Evolutionary conservation across 176 grass and related monocot species (phyloP).

Genomic region (Aegilops speltoides): DNA sequence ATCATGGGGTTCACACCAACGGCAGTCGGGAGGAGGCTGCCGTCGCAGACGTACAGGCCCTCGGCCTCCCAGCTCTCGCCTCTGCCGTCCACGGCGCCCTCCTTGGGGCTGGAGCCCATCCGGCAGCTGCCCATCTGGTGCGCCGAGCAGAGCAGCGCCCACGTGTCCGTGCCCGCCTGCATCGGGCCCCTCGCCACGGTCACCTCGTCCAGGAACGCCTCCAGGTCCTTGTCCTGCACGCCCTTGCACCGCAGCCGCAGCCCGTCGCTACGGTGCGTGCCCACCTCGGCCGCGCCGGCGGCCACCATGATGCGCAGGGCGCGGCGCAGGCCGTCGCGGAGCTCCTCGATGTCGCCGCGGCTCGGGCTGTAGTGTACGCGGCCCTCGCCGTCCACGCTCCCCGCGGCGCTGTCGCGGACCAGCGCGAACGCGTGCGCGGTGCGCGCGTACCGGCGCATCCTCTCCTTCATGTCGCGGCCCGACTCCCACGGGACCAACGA

Average conservation of each 20-base stretch:
- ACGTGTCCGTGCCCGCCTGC: slow-evolving; percentile 22
- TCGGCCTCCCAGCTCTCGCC: slow-evolving; percentile 87
- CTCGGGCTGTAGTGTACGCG: slow-evolving; percentile 41
- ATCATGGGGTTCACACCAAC: slow-evolving; percentile 94
- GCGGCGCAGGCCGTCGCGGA: slow-evolving; percentile 48
- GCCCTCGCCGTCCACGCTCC: slow-evolving; percentile 46
- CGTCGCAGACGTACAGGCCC: slow-evolving; percentile 81
- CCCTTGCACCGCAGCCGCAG: slow-evolving; percentile 58
- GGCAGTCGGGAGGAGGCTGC: slow-evolving; percentile 70
- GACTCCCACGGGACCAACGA: slow-evolving; percentile 70
- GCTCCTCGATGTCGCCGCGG: slow-evolving; percentile 45
- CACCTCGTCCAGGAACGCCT: slow-evolving; percentile 68
- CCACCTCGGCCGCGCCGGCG: slow-evolving; percentile 73
- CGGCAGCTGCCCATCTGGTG: slow-evolving; percentile 96
- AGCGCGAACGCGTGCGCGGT: slow-evolving; percentile 72
- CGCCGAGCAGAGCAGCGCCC: slow-evolving; percentile 56
- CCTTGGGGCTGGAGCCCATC: slow-evolving; percentile 49
- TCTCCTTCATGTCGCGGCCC: slow-evolving; percentile 67
- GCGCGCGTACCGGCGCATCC: slow-evolving; percentile 62
- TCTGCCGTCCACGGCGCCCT: slow-evolving; percentile 53
- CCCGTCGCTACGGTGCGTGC: slow-evolving; percentile 85
- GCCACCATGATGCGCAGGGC: slow-evolving; percentile 67
- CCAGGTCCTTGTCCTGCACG: slow-evolving; percentile 49
- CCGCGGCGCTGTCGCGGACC: slow-evolving; percentile 66
- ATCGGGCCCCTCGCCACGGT: slow-evolving; percentile 32